Percentiles rank a stretch among this genome's conserved stretches.
phyloP scores from a whole-genome alignment of 2,329 filamentous ascomycete genomes.

The Cytospora piceicola region DNA sequence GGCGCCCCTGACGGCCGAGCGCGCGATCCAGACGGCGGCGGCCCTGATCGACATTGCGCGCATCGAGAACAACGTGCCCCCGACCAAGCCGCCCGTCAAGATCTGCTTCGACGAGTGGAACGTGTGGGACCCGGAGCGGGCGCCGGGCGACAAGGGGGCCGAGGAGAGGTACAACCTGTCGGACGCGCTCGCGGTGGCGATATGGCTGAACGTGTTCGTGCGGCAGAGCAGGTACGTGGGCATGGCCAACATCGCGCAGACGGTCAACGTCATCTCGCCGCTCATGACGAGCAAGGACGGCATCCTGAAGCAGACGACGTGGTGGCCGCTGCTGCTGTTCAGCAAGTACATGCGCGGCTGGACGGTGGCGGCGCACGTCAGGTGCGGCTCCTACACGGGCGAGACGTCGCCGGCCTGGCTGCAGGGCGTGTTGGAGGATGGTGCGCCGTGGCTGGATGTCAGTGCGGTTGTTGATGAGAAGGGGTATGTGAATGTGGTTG shows the following conservation, averaged over 20 bases:
- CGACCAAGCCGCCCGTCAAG: conserved; percentile 62
- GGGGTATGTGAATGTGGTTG: conserved; percentile 67
- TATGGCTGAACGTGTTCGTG: conserved; percentile 78
- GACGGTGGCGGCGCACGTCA: conserved; percentile 68
- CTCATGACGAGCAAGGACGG: conserved; percentile 71
- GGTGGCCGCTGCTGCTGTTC: conserved; percentile 75
- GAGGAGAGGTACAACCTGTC: conserved; percentile 77
- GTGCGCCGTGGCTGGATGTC: conserved; percentile 71
- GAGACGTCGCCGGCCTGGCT: conserved; percentile 69
- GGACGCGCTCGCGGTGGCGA: conserved; percentile 73
- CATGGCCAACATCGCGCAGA: conserved; percentile 81
- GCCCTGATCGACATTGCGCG: conserved; percentile 73
- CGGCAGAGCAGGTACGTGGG: conserved; percentile 71
- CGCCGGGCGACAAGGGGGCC: conserved; percentile 71
- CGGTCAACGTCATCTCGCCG: conserved; percentile 77
- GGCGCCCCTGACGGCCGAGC: conserved; percentile 71
- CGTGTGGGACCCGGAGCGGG: conserved; percentile 75
- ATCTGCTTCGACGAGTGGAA: conserved; percentile 90
- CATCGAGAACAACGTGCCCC: conserved; percentile 67
- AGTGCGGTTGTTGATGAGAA: conserved; percentile 62
- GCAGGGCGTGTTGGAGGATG: conserved; percentile 62
- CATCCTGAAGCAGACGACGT: conserved; percentile 72
- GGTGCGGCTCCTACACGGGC: conserved; percentile 66
- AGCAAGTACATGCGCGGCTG: conserved; percentile 74
- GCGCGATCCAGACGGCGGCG: conserved; percentile 72